Evolutionary conservation across 768 basidiomycete species (phyloP).

Genomic region (Lyophyllum semitale): DNA sequence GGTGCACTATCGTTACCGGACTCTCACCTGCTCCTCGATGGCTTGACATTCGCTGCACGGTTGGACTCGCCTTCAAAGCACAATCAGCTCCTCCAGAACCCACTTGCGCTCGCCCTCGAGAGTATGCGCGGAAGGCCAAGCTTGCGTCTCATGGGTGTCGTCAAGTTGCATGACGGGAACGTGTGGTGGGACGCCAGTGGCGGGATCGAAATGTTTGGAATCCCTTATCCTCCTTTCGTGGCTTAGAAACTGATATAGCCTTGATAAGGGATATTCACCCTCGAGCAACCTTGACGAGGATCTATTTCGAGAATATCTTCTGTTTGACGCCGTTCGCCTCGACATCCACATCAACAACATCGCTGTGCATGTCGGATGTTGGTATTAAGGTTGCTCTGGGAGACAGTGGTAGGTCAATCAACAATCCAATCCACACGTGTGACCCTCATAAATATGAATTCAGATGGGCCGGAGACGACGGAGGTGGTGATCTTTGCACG

Average conservation of each 20-base stretch:
- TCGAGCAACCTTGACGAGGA: slow-evolving; percentile 54
- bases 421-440: background rate
- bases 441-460: background rate
- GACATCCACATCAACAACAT: slow-evolving; percentile 23
- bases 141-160: slow-evolving; percentile 57
- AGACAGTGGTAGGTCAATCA: slow-evolving; percentile 56
- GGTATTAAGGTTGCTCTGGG: slow-evolving; percentile 73
- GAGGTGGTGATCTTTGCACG: slow-evolving; percentile 60
- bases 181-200: slow-evolving; percentile 63
- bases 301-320: slow-evolving; percentile 74
- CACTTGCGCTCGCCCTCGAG: slow-evolving; percentile 71
- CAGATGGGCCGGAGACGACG: slow-evolving; percentile 72
- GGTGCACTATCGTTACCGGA: slow-evolving; percentile 75
- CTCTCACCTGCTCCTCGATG: slow-evolving; percentile 71
- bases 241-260: background rate
- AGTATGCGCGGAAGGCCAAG: slow-evolving; percentile 78
- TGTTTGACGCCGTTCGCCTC: slow-evolving; percentile 47
- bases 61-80: slow-evolving; percentile 41
- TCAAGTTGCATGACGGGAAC: slow-evolving; percentile 43
- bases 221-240: background rate
- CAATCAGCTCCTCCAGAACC: slow-evolving; percentile 59
- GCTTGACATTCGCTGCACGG: slow-evolving; percentile 65
- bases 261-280: slow-evolving; percentile 68
- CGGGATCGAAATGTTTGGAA: slow-evolving; percentile 40
- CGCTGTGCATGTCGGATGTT: slow-evolving; percentile 38